Percentiles rank a stretch among this genome's conserved stretches.
Evolutionary conservation across 495 filamentous ascomycete genomes (phyloP).

Genomic region (Daldinia vernicosa): DNA sequence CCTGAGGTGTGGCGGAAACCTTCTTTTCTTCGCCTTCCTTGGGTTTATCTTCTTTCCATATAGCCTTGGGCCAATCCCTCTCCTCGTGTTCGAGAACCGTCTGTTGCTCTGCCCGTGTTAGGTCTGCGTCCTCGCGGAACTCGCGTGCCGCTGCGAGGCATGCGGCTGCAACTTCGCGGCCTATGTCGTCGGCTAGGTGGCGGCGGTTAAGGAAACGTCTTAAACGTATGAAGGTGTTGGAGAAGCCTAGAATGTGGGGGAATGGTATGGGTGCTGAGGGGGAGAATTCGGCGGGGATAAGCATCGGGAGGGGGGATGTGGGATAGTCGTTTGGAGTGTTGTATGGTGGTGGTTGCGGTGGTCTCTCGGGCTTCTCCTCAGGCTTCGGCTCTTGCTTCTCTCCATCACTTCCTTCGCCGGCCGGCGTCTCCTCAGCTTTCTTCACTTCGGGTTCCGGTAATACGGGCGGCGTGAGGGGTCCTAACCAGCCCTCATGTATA

Average conservation of each 20-base stretch:
- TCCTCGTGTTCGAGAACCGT: conserved; percentile 79
- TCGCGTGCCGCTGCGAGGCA: conserved; percentile 72
- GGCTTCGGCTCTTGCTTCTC: conserved; percentile 49
- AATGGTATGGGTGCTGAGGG: conserved; percentile 78
- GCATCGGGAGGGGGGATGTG: conserved; percentile 64
- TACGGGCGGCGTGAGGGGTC: conserved; percentile 66
- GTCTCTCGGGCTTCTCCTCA: conserved; percentile 58
- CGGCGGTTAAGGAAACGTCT: conserved; percentile 91
- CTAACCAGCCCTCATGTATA: conserved; percentile 95
- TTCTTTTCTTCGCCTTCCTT: conserved; percentile 66
- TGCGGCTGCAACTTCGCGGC: conserved; percentile 85
- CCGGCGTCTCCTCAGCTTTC: conserved; percentile 46
- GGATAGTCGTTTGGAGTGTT: conserved; percentile 76
- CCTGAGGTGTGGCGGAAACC: conserved; percentile 44
- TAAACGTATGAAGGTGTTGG: conserved; percentile 86
- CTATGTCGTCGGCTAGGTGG: conserved; percentile 83
- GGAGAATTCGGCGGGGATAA: conserved; percentile 66
- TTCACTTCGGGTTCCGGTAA: conserved; percentile 45
- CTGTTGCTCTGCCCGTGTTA: conserved; percentile 69
- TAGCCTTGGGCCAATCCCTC: conserved; percentile 84
- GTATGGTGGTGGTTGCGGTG: conserved; percentile 66
- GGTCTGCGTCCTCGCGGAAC: conserved; percentile 47
- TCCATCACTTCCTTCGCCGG: conserved; percentile 38
- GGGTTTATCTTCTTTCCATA: conserved; percentile 70
- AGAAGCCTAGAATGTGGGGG: conserved; percentile 92